Base-by-base conservation (phyloP, 148 eudicot species). In the Diospyros lotus region DNA sequence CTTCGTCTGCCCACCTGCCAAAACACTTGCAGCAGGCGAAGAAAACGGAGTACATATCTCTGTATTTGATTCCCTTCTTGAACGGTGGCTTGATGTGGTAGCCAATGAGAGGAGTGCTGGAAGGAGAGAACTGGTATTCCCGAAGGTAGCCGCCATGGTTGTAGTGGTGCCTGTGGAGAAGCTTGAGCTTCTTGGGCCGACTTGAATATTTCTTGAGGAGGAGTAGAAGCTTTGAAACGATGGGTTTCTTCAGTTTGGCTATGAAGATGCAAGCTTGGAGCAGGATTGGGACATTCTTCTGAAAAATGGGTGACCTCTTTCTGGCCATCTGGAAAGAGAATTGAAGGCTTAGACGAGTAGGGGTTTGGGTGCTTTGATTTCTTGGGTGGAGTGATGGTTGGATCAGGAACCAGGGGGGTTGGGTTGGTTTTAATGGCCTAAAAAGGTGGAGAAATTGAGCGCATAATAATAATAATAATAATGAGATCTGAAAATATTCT, bases 91-190 rank as follows among this genome's bases (percentile, higher is more conserved):
- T 79, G 12, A 54, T 53, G 64, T 68, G 58, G 77, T 46, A 14
- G 28, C 28, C 28, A 12, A 80, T 77, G 28, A 86, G 79, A 28
- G 86, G 89, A 28, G 83, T 79, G 72, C 58, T 83, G 18, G 84
- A 86, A 51, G 86, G 83, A 61, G 87, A 80, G 50, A 82, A 84
- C 64, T 84, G 79, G 59, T 80, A 84, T 48, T 81, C 89, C 63
- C 77, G 80, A 68, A 81, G n/a, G 41, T 78, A 86, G 73, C 74
- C 80, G 73, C 74, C 80, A 68, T 78, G 71, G 15, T 71, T 80
- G 58, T 73, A 76, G 67, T 82, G 83, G 62, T 69, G 70, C n/a
- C 28, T 28, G 28, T 28, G 28, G 28, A 61, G 75, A 9, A 45
- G 79, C 59, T 74, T 78, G 62, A 78, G 52, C 50, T 76, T 81